phyloP scores from a whole-genome alignment of 1,284 basidiomycete genomes.

The Inonotus hispidus region DNA sequence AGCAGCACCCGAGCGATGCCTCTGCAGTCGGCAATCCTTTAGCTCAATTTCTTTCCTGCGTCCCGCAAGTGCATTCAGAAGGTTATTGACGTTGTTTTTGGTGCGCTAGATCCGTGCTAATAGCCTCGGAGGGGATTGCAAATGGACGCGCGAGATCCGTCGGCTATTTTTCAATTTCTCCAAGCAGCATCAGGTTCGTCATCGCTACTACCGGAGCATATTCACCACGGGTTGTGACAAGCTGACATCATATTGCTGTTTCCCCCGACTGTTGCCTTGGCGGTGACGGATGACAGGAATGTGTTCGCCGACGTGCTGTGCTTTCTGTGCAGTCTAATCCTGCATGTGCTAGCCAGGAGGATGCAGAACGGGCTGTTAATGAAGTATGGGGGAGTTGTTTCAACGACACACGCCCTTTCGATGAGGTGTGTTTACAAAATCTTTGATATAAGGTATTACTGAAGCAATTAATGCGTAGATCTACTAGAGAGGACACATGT shows the following conservation, averaged over 20 bases:
- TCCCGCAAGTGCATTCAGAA: not conserved
- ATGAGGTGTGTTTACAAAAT: conserved; percentile 61
- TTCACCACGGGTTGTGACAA: not conserved
- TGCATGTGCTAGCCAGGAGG: conserved; percentile 67
- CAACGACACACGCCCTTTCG: conserved; percentile 93
- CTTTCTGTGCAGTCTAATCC: conserved; percentile 80
- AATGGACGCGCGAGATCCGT: conserved; percentile 74
- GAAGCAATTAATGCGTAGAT: conserved; percentile 6
- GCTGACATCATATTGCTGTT: not conserved
- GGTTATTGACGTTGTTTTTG: not conserved
- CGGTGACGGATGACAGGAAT: conserved; percentile 47
- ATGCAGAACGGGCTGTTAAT: conserved; percentile 87
- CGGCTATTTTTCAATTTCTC: conserved; percentile 76
- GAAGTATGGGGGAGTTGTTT: conserved; percentile 98
- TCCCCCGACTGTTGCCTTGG: conserved; percentile 3
- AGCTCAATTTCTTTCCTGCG: not conserved
- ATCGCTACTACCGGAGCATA: conserved; percentile 16
- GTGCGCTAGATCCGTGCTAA: conserved; percentile 84
- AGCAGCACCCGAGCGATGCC: too few species aligned
- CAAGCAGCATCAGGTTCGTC: conserved; percentile 86
- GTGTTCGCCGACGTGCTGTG: conserved; percentile 84
- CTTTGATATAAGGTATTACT: not conserved
- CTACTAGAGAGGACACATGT: conserved; percentile 8
- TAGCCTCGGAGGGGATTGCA: conserved; percentile 90
- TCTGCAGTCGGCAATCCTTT: too few species aligned